phyloP scores from a whole-genome alignment of 2,329 filamentous ascomycete species.

The Fusarium fujikuroi region DNA sequence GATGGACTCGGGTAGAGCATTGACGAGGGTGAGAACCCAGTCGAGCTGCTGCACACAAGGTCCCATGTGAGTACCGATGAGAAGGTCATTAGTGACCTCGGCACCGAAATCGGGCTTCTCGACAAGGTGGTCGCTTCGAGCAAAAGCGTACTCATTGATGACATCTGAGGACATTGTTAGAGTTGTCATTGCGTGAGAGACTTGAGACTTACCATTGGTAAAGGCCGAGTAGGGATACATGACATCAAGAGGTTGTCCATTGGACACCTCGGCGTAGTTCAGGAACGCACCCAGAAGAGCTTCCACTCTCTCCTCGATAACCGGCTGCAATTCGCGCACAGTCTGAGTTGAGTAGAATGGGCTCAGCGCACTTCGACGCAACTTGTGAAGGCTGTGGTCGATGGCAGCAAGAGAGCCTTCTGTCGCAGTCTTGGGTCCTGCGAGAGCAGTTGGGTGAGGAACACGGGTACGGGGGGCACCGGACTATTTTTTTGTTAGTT shows the following conservation, averaged over 20 bases:
- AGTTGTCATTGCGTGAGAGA: not conserved
- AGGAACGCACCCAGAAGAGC: conserved; percentile 48
- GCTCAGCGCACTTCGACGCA: conserved; percentile 50
- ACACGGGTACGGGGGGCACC: conserved; percentile 48
- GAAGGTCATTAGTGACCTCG: conserved; percentile 50
- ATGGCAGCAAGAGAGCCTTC: conserved; percentile 50
- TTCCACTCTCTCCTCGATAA: conserved; percentile 51
- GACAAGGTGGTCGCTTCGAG: conserved; percentile 49
- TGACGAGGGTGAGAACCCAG: conserved; percentile 50
- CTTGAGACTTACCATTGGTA: conserved; percentile 47
- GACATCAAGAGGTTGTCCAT: conserved; percentile 47
- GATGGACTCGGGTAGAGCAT: conserved; percentile 50
- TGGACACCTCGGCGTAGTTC: conserved; percentile 42
- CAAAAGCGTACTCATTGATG: conserved; percentile 55
- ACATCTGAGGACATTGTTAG: conserved; percentile 45
- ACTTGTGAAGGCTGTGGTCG: conserved; percentile 49
- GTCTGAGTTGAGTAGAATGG: conserved; percentile 53
- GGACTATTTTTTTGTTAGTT: conserved; percentile 44
- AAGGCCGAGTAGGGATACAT: conserved; percentile 54
- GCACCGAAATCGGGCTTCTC: conserved; percentile 50
- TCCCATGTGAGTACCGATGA: conserved; percentile 53
- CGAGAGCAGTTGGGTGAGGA: conserved; percentile 24
- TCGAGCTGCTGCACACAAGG: conserved; percentile 51
- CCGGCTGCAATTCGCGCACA: conserved; percentile 52
- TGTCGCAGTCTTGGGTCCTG: conserved; percentile 37